A percentile compares a stretch with the other conserved stretches of the same genome.
Evolutionary conservation across 306 rosid genomes (phyloP).

Genomic region (Purshia tridentata): DNA sequence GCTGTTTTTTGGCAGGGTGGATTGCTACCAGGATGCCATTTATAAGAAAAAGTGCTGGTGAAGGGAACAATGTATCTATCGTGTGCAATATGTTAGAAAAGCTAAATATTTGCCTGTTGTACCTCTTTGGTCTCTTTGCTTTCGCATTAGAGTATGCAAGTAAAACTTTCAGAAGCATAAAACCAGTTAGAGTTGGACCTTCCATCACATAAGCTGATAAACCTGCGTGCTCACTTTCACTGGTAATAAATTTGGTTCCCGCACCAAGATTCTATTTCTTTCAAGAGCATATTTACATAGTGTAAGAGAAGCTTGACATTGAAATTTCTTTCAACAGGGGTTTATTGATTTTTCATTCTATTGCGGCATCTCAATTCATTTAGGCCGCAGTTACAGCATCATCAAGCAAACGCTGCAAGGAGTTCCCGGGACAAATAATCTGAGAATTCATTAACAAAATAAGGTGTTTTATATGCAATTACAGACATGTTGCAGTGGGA

Average conservation of each 20-base stretch:
- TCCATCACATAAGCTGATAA: slow-evolving; percentile 36
- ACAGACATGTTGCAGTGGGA: slow-evolving; percentile 1
- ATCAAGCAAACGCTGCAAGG: not conserved
- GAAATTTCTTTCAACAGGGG: slow-evolving; percentile 16
- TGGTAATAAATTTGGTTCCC: slow-evolving; percentile 32
- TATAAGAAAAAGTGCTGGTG: slow-evolving; percentile 37
- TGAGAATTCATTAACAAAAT: slow-evolving; percentile 15
- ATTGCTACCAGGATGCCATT: slow-evolving; percentile 37
- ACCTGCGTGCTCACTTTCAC: slow-evolving; percentile 11
- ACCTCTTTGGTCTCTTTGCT: slow-evolving; percentile 56
- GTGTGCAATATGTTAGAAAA: slow-evolving; percentile 37
- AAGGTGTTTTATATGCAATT: slow-evolving; percentile 13
- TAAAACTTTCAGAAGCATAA: slow-evolving; percentile 47
- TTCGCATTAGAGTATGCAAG: slow-evolving; percentile 45
- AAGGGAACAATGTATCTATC: slow-evolving; percentile 41
- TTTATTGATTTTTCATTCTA: not conserved
- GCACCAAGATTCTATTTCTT: not conserved
- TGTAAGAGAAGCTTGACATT: not conserved
- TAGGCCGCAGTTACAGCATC: not conserved
- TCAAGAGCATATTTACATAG: not conserved
- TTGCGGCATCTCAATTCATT: not conserved
- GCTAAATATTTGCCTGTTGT: slow-evolving; percentile 46
- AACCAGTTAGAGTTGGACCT: slow-evolving; percentile 63
- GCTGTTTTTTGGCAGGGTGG: slow-evolving; percentile 60
- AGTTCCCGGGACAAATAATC: not conserved